Conservation (phyloP, 371 early-diverging fungal genomes). For the Mucor circinelloides region DNA sequence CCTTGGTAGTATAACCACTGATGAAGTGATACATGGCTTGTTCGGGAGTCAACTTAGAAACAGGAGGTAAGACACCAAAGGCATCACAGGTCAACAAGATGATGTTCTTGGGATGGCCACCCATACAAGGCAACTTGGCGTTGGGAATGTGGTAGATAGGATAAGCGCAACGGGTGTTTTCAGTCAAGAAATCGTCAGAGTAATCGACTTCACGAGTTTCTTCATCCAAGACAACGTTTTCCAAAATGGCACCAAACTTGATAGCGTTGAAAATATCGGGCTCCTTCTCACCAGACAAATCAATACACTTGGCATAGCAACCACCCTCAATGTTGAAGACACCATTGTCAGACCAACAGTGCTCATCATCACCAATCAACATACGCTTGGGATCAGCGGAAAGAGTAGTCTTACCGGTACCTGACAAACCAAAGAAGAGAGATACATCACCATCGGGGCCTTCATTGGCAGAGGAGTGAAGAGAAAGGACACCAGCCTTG, state of each 20-base stretch:
- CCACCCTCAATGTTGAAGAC: slow-evolving; percentile 99
- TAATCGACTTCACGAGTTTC: slow-evolving; percentile 89
- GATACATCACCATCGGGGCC: slow-evolving; percentile 93
- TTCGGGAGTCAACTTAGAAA: slow-evolving; percentile 85
- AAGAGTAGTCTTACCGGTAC: slow-evolving; percentile 98
- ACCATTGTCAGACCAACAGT: slow-evolving; percentile 96
- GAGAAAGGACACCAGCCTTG: slow-evolving; percentile 94
- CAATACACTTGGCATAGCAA: slow-evolving; percentile 97
- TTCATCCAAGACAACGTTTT: slow-evolving; percentile 91
- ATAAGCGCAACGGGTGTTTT: slow-evolving; percentile 98
- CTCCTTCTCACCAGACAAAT: slow-evolving; percentile 93
- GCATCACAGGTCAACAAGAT: slow-evolving; percentile 98
- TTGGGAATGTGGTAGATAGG: slow-evolving; percentile 96
- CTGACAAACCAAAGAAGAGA: slow-evolving; percentile 97
- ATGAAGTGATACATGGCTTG: slow-evolving; percentile 99
- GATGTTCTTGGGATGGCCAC: slow-evolving; percentile 94
- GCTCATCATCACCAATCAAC: slow-evolving; percentile 98
- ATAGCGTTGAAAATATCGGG: slow-evolving; percentile 98
- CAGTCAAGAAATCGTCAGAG: slow-evolving; percentile 81
- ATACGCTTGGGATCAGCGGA: slow-evolving; percentile 93
- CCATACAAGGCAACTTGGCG: slow-evolving; percentile 93
- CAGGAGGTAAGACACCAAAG: slow-evolving; percentile 96
- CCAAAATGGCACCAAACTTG: slow-evolving; percentile 92
- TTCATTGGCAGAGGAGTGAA: slow-evolving; percentile 97
- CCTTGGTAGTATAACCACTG: slow-evolving; percentile 89